Evolutionary conservation across 2,329 filamentous ascomycete genomes (phyloP).

Genomic region (Pseudogymnoascus sp.): DNA sequence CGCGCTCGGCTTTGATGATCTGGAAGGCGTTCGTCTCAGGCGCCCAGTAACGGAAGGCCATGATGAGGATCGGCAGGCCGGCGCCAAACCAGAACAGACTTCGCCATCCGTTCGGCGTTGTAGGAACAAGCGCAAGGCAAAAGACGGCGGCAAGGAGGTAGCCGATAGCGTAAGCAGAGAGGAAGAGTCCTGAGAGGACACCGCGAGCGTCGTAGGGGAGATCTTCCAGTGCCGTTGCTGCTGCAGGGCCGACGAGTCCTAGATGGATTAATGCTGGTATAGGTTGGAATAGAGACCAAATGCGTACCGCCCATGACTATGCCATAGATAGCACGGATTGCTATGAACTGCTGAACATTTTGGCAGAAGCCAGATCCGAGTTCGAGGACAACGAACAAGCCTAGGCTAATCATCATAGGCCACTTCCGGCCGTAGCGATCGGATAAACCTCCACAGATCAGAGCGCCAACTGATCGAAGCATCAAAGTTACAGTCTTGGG

Average conservation of each 20-base stretch:
- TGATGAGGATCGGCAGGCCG: conserved; percentile 69
- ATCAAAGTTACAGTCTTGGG: conserved; percentile 44
- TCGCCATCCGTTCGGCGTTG: conserved; percentile 70
- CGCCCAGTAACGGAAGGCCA: conserved; percentile 65
- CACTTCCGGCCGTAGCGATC: conserved; percentile 57
- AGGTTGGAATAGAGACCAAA: conserved; percentile 13
- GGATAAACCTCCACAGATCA: conserved; percentile 62
- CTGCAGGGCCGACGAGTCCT: conserved; percentile 53
- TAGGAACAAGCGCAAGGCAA: conserved; percentile 60
- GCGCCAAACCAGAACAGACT: conserved; percentile 84
- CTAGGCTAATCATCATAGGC: conserved; percentile 67
- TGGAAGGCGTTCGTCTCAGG: conserved; percentile 68
- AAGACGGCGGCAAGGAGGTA: conserved; percentile 39
- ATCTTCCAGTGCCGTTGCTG: conserved; percentile 67
- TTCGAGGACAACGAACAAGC: conserved; percentile 63
- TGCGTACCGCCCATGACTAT: conserved; percentile 75
- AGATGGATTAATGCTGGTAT: neutral
- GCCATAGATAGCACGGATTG: conserved; percentile 67
- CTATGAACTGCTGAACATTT: conserved; percentile 48
- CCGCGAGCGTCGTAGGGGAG: conserved; percentile 23
- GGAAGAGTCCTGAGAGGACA: conserved; percentile 24
- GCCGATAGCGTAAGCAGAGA: conserved; percentile 24
- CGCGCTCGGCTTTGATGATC: neutral
- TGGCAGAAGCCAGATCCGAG: conserved; percentile 34
- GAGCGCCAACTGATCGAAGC: conserved; percentile 67